Base-by-base conservation (phyloP, 148 eudicot species). In the Spergularia marina region DNA sequence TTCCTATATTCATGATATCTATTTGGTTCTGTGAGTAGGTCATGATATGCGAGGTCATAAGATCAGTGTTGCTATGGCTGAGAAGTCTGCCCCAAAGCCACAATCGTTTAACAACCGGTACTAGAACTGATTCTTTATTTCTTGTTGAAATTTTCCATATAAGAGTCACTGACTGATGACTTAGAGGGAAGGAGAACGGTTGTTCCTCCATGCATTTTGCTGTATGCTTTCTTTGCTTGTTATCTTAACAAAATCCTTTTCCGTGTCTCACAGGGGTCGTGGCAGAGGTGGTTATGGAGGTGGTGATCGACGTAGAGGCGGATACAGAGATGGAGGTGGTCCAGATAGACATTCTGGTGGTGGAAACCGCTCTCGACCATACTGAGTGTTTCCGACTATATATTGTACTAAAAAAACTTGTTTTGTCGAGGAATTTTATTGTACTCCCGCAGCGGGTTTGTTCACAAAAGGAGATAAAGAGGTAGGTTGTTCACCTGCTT, bases 41-140 rank as follows among this genome's bases (percentile, higher is more conserved):
- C 76, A 95, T 85, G 97, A 88, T 2, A 10, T 92, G 58, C 87
- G 98, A 84, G 98, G 96, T 13, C 68, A 83, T 65, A 89, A 92
- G 76, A 92, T 95, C 58, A 88, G 64, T 84, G 98, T 95, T 74
- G 76, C 89, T 12, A 95, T 95, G 98, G 98, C 98, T 3, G 97
- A 90, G 89, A 92, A 86, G 79, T 87, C 94, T 74, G 96, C 97
- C 15, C 94, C 96, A 44, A 89, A 79, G 83, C 75, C 94, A 66
- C 86, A 87, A 78, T 68, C 95, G 30, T 83, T 52, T 81, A 88
- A 89, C 67, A 74, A 80, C 61, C 88, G 95, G 97, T 94, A 88
- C 56, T 40, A 62, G 30, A 71, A 57, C 56, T 39, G 21, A 49
- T 53, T 53, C 60, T 80, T 13, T 51, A 18, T 54, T 51, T 9